Evolutionary conservation across 2,329 filamentous ascomycete species (phyloP).

Genomic region (Colletotrichum agaves): DNA sequence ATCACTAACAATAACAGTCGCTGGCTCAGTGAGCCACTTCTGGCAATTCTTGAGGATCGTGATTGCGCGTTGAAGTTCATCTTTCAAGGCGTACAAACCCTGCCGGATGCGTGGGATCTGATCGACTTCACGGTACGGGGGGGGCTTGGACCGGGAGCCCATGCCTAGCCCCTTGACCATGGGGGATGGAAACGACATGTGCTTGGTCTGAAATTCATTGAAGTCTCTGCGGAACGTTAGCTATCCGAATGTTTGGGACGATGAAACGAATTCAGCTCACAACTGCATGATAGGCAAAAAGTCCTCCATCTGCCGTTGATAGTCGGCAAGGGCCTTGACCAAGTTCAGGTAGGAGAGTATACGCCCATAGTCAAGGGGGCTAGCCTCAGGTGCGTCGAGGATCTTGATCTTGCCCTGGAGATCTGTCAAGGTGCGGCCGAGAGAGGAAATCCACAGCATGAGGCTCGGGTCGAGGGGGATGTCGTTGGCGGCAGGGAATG

Average conservation of each 20-base stretch:
- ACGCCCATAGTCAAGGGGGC: background rate
- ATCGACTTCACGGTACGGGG: background rate
- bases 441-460: constrained; percentile 38
- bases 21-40: constrained; percentile 9
- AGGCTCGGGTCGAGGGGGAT: constrained; percentile 41
- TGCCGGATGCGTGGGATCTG: constrained; percentile 37
- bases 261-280: constrained; percentile 30
- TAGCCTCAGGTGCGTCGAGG: background rate
- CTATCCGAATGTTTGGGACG: no score
- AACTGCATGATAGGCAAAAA: constrained; percentile 40
- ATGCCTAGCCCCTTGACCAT: background rate
- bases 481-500: background rate
- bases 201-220: constrained; percentile 37
- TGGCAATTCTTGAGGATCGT: constrained; percentile 26
- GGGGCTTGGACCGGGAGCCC: background rate
- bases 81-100: constrained; percentile 41
- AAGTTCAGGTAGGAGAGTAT: background rate
- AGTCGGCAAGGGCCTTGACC: constrained; percentile 18
- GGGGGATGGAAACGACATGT: background rate
- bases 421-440: constrained; percentile 37
- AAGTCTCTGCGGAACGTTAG: constrained; percentile 32
- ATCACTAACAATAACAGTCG: background rate
- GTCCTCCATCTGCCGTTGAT: constrained; percentile 37
- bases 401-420: constrained; percentile 20
- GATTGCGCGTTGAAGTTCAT: constrained; percentile 40